Evolutionary conservation across 1,284 basidiomycete species (phyloP), one percentile per base, ranked within the genome.

Genomic region (Trametes versicolor): DNA sequence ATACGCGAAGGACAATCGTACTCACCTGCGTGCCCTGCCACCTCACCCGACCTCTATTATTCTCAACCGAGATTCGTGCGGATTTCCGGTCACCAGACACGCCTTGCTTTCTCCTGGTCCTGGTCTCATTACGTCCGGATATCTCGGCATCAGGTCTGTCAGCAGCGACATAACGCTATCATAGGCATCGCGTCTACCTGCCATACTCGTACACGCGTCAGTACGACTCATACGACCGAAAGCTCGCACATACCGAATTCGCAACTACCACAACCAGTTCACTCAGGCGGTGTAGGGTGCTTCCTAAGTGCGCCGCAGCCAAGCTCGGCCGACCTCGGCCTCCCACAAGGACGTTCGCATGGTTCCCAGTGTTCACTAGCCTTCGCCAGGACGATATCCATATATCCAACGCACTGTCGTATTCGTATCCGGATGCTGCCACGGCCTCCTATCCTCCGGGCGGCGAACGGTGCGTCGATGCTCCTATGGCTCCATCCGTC

Each of bases 191-290:
- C 52, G 61, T 41, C 41, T 51, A 50, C 39, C 54, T 60, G 41
- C 56, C 45, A 58, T 41, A 32, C 54, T 47, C 32, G 32, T 41
- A 47, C 49, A 29, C 57, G 45, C 21, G 60, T 55, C 55, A 60
- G 54, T 43, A 5, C 58, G 50, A 48, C 62, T 65, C 66, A 63
- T 54, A 41, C 49, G 23, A 15, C 51, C 49, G 37, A 43, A 58
- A 37, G 52, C 63, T 62, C 67, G 57, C 64, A 65, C 62, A 49
- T 64, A 69, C 68, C 68, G 58, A 45, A 64, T 37, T 27, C 47
- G 57, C 58, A 43, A 27, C 59, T 36, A 32, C 62, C 54, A 34
- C 54, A 64, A 58, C 32, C 49, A 60, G 65, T 32, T 37, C 49
- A 32, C 65, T 69, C 58, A 36, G 64, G 60, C 41, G n/a, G 62